Evolutionary conservation across 768 basidiomycete species (phyloP).

Genomic region (Collybia sordida): DNA sequence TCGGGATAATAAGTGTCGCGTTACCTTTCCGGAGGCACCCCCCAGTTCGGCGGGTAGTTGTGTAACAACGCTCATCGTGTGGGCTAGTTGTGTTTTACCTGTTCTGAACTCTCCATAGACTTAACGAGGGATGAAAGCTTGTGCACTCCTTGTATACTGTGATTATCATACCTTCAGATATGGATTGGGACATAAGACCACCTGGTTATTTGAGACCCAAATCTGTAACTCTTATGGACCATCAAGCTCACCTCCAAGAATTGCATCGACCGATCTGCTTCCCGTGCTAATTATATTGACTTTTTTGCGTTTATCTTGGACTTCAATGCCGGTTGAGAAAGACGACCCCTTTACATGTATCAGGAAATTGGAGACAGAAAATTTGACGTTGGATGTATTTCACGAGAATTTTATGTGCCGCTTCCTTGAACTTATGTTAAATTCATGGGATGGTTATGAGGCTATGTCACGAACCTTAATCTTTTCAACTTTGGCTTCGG

Average conservation of each 20-base stretch:
- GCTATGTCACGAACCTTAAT: slow-evolving; percentile 66
- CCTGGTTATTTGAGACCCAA: slow-evolving; percentile 40
- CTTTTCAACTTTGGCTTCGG: slow-evolving; percentile 97
- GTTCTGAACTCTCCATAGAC: slow-evolving; percentile 97
- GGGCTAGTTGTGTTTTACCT: slow-evolving; percentile 93
- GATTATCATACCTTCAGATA: slow-evolving; percentile 70
- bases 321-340: slow-evolving; percentile 88
- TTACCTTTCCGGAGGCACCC: slow-evolving; percentile 85
- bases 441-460: no score
- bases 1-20: slow-evolving; percentile 8
- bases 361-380: not conserved
- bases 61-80: slow-evolving; percentile 89
- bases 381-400: slow-evolving; percentile 11
- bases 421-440: slow-evolving; percentile 55
- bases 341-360: slow-evolving; percentile 68
- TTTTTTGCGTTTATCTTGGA: slow-evolving; percentile 81
- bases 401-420: slow-evolving; percentile 84
- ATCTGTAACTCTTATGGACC: not conserved
- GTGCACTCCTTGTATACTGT: not conserved
- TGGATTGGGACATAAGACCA: slow-evolving; percentile 89
- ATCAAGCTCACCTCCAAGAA: slow-evolving; percentile 74
- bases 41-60: slow-evolving; percentile 90
- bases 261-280: slow-evolving; percentile 86
- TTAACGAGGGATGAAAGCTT: slow-evolving; percentile 21
- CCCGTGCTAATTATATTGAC: slow-evolving; percentile 89